These are phyloP conservation scores for Microascus cirrosus DNA, from an alignment of 2,329 filamentous ascomycete genomes.

Conservation along the genomic window DNA sequence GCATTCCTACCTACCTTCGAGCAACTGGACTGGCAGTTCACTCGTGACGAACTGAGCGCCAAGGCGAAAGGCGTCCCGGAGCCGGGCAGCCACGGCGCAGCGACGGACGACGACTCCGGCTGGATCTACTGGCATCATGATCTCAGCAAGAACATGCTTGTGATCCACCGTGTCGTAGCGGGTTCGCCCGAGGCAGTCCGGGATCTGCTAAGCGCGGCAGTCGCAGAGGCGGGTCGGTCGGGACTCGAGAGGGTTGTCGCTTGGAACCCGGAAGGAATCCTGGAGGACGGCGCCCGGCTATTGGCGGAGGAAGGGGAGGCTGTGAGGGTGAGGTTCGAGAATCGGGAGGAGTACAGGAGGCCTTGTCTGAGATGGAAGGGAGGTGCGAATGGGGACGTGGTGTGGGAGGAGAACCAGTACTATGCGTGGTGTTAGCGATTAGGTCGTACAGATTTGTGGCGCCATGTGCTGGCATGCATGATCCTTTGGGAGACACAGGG, in stretches of 20 bases:
- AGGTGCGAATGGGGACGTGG: background rate
- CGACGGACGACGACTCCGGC: constrained; percentile 12
- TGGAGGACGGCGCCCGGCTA: constrained; percentile 15
- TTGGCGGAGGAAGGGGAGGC: constrained; percentile 25
- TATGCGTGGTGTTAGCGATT: constrained; percentile 3
- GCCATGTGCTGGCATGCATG: no score
- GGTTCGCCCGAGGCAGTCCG: constrained; percentile 12
- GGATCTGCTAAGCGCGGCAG: constrained; percentile 17
- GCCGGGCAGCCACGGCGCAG: constrained; percentile 11
- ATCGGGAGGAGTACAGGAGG: constrained; percentile 12
- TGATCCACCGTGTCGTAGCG: constrained; percentile 1
- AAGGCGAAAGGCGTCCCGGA: constrained; percentile 10
- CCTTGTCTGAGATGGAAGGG: constrained; percentile 3
- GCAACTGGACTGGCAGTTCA: constrained; percentile 20
- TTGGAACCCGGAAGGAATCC: constrained; percentile 19
- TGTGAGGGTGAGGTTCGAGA: constrained; percentile 17
- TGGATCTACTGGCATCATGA: constrained; percentile 25
- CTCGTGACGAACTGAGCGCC: constrained; percentile 16
- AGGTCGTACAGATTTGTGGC: no score
- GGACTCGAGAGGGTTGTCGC: constrained; percentile 16
- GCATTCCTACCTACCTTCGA: constrained; percentile 18
- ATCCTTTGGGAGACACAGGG: background rate
- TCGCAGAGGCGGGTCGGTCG: constrained; percentile 18
- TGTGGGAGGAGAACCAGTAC: constrained; percentile 5
- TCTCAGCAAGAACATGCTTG: constrained; percentile 11